Evolutionary conservation across 2,329 filamentous ascomycete species (phyloP).

Genomic region (Sclerotinia sclerotiorum): DNA sequence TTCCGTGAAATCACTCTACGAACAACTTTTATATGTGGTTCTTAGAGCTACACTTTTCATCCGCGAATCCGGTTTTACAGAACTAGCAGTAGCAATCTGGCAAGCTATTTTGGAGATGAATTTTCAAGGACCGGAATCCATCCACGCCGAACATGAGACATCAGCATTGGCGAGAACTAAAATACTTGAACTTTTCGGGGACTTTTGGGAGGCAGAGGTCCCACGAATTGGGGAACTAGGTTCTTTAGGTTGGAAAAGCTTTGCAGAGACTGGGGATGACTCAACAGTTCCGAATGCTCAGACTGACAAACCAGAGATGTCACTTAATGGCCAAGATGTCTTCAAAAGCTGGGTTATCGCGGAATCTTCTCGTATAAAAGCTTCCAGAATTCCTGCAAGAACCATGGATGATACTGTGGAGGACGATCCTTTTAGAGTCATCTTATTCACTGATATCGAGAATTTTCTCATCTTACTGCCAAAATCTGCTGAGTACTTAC

Average conservation of each 20-base stretch:
- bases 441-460: constrained; percentile 76
- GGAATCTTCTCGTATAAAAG: constrained; percentile 53
- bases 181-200: constrained; percentile 52
- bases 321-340: constrained; percentile 33
- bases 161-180: constrained; percentile 25
- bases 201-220: constrained; percentile 87
- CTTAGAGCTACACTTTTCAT: constrained; percentile 73
- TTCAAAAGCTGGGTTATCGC: constrained; percentile 49
- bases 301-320: constrained; percentile 28
- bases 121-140: constrained; percentile 55
- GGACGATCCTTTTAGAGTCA: constrained; percentile 79
- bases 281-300: constrained; percentile 28
- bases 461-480: constrained; percentile 59
- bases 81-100: constrained; percentile 77
- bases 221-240: constrained; percentile 72
- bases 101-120: constrained; percentile 76
- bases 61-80: constrained; percentile 73
- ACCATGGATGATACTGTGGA: constrained; percentile 72
- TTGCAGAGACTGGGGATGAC: constrained; percentile 41
- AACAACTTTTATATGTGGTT: constrained; percentile 65
- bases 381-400: constrained; percentile 64
- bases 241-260: constrained; percentile 69
- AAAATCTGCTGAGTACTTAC: constrained; percentile 41
- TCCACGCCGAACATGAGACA: not conserved
- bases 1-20: constrained; percentile 35